Evolutionary conservation across 257 asterid genomes (phyloP).

Genomic region (Solanum rostratum): DNA sequence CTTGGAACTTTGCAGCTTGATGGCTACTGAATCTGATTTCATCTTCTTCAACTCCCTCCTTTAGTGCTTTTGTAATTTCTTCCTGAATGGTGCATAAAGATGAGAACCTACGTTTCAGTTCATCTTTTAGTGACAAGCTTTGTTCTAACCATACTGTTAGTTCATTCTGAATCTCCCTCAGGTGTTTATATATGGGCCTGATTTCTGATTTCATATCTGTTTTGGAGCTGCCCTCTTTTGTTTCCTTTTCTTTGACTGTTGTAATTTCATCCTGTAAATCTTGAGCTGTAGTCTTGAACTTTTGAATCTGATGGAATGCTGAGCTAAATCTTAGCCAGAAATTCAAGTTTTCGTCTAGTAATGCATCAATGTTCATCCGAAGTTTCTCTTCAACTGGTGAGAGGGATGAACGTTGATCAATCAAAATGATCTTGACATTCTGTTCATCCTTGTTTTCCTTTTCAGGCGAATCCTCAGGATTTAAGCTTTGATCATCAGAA

Average conservation of each 20-base stretch:
- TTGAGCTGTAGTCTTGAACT: conserved; percentile 58
- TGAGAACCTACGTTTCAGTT: conserved; percentile 46
- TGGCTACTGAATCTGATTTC: conserved; percentile 68
- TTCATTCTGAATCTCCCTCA: conserved; percentile 75
- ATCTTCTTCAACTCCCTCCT: conserved; percentile 58
- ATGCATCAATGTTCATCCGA: conserved; percentile 53
- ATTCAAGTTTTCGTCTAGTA: conserved; percentile 76
- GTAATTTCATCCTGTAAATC: conserved; percentile 57
- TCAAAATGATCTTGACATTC: conserved; percentile 11
- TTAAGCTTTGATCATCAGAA: conserved; percentile 11
- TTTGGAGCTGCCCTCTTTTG: conserved; percentile 28
- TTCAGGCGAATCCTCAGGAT: conserved; percentile 5
- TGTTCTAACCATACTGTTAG: conserved; percentile 67
- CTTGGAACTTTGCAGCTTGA: conserved; percentile 91
- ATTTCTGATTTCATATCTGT: conserved; percentile 52
- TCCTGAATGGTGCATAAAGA: conserved; percentile 78
- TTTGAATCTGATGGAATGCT: conserved; percentile 72
- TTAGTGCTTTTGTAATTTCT: conserved; percentile 54
- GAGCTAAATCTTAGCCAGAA: conserved; percentile 97
- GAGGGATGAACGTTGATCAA: conserved; percentile 12
- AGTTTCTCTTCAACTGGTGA: conserved; percentile 67
- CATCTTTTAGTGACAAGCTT: conserved; percentile 53
- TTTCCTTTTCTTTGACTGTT: conserved; percentile 43
- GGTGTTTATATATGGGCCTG: conserved; percentile 73
- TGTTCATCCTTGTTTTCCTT: conserved; percentile 17